Evolutionary conservation across 495 filamentous ascomycete genomes (phyloP), one percentile per base, ranked within the genome.

Genomic region (Penicillium bovifimosum): DNA sequence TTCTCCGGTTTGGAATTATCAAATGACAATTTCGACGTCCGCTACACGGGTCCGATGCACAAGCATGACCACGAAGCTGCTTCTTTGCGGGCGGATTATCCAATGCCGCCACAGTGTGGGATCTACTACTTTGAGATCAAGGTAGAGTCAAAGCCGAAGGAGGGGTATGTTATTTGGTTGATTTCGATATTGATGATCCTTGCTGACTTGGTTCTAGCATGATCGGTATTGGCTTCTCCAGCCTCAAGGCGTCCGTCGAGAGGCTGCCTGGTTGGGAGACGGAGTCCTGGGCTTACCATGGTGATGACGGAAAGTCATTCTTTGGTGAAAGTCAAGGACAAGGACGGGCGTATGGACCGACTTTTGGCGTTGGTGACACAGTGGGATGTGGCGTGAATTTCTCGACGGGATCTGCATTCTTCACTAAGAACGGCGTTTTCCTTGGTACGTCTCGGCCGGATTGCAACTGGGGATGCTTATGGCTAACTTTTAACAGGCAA

Each of bases 81-180:
- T 32, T 81, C 90, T 13, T 80, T 96, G 53, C 85, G 93, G 31
- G 82, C 95, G 32, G 88, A 99, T 61, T 77, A 91, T 67, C 82
- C 84, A 24, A 96, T 98, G 85, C 88, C 93, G n/a, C 78, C 84
- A 41, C 84, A 95, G 66, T 91, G 87, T 58, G 93, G 93, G 0
- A 86, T 98, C 48, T 97, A 96, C 69, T 99, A 99, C 66, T 99
- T 87, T 68, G 93, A 99, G 74, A 82, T 96, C 9, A 87, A 83
- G n/a, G 83, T 99, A 46, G 66, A 91, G 38, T 85, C 86, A 3
- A 87, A 86, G 59, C 87, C 86, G 56, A 86, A 88, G 70, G 92
- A 96, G 60, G 89, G 91, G 90, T 95, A 79, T 52, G 87, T 77
- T 34, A 47, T 53, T 35, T 14, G 13, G 14, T 20, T 51, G 6